phyloP scores from a whole-genome alignment of 2,329 filamentous ascomycete genomes.

The Penicillium sp. region DNA sequence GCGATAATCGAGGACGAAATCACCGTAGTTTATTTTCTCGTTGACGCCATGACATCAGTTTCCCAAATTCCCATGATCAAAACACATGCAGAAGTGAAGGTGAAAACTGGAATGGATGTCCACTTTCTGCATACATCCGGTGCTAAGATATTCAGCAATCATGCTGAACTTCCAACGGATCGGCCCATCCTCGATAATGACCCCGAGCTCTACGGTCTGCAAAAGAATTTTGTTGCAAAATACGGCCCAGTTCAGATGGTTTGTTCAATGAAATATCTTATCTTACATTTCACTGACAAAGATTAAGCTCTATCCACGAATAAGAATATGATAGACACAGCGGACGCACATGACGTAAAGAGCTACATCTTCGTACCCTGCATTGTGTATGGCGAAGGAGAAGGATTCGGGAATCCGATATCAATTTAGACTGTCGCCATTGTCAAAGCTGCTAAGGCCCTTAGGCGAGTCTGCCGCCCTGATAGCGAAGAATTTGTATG shows the following conservation, averaged over 20 bases:
- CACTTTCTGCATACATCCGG: conserved; percentile 61
- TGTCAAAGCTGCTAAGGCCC: conserved; percentile 53
- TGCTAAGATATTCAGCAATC: conserved; percentile 60
- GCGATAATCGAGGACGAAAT: conserved; percentile 54
- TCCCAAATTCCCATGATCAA: conserved; percentile 48
- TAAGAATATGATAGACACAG: conserved; percentile 51
- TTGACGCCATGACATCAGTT: conserved; percentile 44
- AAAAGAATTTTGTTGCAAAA: conserved; percentile 43
- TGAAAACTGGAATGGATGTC: conserved; percentile 48
- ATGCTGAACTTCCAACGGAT: conserved; percentile 53
- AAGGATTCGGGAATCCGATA: conserved; percentile 58
- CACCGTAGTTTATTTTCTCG: conserved; percentile 57
- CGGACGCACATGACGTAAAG: conserved; percentile 51
- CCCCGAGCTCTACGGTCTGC: conserved; percentile 51
- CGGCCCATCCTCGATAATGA: conserved; percentile 53
- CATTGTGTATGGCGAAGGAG: conserved; percentile 59
- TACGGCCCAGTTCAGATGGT: conserved; percentile 14
- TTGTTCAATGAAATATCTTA: neutral
- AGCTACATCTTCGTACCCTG: conserved; percentile 62
- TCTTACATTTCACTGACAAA: neutral
- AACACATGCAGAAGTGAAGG: conserved; percentile 54
- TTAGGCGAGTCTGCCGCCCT: conserved; percentile 51
- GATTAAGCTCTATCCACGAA: conserved; percentile 51
- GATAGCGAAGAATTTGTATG: conserved; percentile 48
- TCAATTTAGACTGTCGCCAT: conserved; percentile 60